Evolutionary conservation across 768 basidiomycete genomes (phyloP).

Genomic region (Lentinus tigrinus): DNA sequence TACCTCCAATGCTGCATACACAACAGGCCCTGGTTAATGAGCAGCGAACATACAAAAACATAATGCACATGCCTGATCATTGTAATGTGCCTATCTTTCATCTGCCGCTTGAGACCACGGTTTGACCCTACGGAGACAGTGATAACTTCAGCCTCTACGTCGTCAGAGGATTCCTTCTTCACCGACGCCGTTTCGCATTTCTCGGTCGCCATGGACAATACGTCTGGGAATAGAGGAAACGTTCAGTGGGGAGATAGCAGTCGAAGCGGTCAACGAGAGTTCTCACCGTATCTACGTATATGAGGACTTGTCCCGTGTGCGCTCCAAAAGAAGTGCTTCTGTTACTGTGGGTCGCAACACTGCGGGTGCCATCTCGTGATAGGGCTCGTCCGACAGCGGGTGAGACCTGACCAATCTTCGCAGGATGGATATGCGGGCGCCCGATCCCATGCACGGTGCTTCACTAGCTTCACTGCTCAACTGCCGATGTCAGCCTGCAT

Average conservation of each 20-base stretch:
- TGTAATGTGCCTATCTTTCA: constrained; percentile 34
- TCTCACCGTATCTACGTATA: no score
- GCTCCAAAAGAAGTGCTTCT: no score
- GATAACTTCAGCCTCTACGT: constrained; percentile 5
- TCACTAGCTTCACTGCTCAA: no score
- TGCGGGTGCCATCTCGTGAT: no score
- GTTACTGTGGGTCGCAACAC: no score
- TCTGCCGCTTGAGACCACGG: constrained; percentile 19
- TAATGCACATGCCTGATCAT: constrained; percentile 29
- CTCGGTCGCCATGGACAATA: background rate
- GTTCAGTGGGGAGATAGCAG: background rate
- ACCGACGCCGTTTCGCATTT: background rate
- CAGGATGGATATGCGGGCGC: no score
- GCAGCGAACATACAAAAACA: background rate
- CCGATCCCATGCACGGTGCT: no score
- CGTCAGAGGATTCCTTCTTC: background rate
- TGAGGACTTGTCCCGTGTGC: no score
- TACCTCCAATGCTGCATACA: constrained; percentile 23
- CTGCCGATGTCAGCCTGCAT: no score
- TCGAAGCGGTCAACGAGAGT: no score
- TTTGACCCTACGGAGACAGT: background rate
- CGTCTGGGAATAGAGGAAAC: background rate
- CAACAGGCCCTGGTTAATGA: background rate
- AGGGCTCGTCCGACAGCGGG: no score
- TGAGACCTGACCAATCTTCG: no score